A percentile compares a stretch with the other conserved stretches of the same genome.
Evolutionary conservation across 1,139 yeast genomes (phyloP).

Genomic region (Kodamaea suecica): DNA sequence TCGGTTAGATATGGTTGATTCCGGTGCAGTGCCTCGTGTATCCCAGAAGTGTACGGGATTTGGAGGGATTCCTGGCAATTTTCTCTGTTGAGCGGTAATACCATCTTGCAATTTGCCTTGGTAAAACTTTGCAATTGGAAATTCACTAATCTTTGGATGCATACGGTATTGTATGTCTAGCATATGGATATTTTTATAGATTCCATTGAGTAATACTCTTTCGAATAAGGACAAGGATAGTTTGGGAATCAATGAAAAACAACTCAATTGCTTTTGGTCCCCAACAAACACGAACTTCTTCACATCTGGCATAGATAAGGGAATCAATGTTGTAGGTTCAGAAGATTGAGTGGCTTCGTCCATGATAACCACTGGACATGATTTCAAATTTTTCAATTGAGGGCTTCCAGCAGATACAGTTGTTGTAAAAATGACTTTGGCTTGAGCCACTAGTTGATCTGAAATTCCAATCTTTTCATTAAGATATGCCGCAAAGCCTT

Average conservation of each 20-base stretch:
- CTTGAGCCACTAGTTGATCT: slow-evolving; percentile 55
- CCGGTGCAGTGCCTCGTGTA: slow-evolving; percentile 41
- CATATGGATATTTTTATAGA: slow-evolving; percentile 61
- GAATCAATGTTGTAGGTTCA: slow-evolving; percentile 67
- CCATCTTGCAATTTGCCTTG: slow-evolving; percentile 57
- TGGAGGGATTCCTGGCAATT: slow-evolving; percentile 34
- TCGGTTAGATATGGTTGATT: slow-evolving; percentile 44
- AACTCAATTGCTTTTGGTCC: slow-evolving; percentile 62
- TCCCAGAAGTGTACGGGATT: slow-evolving; percentile 57
- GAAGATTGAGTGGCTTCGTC: slow-evolving; percentile 49
- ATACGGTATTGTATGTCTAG: slow-evolving; percentile 70
- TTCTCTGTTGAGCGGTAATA: slow-evolving; percentile 48
- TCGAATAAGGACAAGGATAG: slow-evolving; percentile 59
- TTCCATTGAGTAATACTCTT: slow-evolving; percentile 53
- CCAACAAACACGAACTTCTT: slow-evolving; percentile 70
- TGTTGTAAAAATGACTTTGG: slow-evolving; percentile 67
- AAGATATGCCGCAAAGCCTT: slow-evolving; percentile 48
- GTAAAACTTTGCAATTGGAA: slow-evolving; percentile 58
- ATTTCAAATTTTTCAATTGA: slow-evolving; percentile 52
- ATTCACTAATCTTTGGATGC: slow-evolving; percentile 62
- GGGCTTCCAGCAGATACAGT: slow-evolving; percentile 71
- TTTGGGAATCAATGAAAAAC: slow-evolving; percentile 64
- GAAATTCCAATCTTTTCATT: slow-evolving; percentile 43
- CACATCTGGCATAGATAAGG: slow-evolving; percentile 65
- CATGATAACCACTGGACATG: slow-evolving; percentile 66